Evolutionary conservation across 2,329 filamentous ascomycete species (phyloP), one percentile per base, ranked within the genome.

Genomic region (Ceratocystis lukuohia): DNA sequence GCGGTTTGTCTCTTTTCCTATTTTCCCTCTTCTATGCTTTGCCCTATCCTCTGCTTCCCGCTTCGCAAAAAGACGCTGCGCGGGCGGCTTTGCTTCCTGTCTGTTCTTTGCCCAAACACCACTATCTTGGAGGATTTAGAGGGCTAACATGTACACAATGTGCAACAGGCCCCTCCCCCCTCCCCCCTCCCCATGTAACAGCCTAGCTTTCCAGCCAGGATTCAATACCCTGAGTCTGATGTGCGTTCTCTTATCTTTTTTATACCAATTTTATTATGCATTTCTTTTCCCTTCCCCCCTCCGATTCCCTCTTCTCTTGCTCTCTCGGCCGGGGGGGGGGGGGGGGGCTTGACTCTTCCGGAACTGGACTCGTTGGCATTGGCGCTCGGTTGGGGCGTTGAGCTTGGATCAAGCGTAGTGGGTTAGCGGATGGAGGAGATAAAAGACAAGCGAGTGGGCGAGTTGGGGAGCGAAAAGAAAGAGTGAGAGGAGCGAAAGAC

Each of bases 181-280:
- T 22, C 33, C 37, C 20, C 50, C 7, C 22, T 22, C 50, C 50
- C 50, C 50, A 30, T 56, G 50, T 17, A 25, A 15, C 50, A 56
- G 50, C 50, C 50, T 56, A 25, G 12, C 22, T 56, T 56, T 56
- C 12, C 50, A 56, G 50, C 50, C 50, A 56, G 50, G 50, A 56
- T 56, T 20, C 22, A 25, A 2, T 25, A 20, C 50, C 50, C 25
- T 25, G 50, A 25, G 25, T 12, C 6, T 22, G 7, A 48, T 48
- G n/a, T 28, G 25, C 10, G 12, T 5, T 20, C 50, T 56, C 50
- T 30, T 56, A 56, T 56, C 5, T 12, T 10, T 5, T 10, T 48
- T 48, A 48, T 20, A 8, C 2, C 45, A 48, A 48, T 48, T 48
- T 48, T 7, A 48, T 48, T 8, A 48, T 20, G 33, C 10, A 37